Conservation (phyloP, 1,284 basidiomycete genomes). For the Pulchroboletus neoregius region DNA sequence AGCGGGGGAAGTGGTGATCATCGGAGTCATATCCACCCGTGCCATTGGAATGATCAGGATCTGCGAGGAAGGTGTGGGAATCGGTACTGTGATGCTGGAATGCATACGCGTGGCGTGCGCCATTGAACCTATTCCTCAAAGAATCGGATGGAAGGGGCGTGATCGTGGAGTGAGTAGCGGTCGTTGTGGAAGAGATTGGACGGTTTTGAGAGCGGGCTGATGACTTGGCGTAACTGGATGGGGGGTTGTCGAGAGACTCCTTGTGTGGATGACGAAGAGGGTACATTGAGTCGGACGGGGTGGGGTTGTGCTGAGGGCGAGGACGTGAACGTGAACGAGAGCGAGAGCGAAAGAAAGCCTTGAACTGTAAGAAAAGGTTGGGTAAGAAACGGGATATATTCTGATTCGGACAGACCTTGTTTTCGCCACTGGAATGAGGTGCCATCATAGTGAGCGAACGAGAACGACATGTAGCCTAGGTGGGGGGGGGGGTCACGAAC, state of each 20-base stretch:
- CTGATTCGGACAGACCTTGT: constrained; percentile 45
- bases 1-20: constrained; percentile 23
- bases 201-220: constrained; percentile 50
- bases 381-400: too few relatives aligned
- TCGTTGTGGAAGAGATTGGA: constrained; percentile 61
- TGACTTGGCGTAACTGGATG: too few relatives aligned
- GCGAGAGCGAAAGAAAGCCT: constrained; percentile 49
- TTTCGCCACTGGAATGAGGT: constrained; percentile 15
- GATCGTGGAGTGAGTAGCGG: constrained; percentile 54
- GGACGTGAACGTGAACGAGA: constrained; percentile 51
- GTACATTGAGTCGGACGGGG: constrained; percentile 5
- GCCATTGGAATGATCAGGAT: too few relatives aligned
- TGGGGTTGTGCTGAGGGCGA: constrained; percentile 34
- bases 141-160: constrained; percentile 49
- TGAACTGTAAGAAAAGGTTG: constrained; percentile 36
- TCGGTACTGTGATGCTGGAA: constrained; percentile 12
- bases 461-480: too few relatives aligned
- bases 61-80: too few relatives aligned
- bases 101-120: constrained; percentile 18
- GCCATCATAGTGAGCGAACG: not conserved
- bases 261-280: constrained; percentile 19
- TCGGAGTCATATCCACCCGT: constrained; percentile 27
- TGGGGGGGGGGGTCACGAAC: not conserved
- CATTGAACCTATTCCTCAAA: constrained; percentile 17
- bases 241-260: too few relatives aligned